Base-by-base conservation (phyloP, 768 basidiomycete genomes). In the Leccinum subgranulosum region DNA sequence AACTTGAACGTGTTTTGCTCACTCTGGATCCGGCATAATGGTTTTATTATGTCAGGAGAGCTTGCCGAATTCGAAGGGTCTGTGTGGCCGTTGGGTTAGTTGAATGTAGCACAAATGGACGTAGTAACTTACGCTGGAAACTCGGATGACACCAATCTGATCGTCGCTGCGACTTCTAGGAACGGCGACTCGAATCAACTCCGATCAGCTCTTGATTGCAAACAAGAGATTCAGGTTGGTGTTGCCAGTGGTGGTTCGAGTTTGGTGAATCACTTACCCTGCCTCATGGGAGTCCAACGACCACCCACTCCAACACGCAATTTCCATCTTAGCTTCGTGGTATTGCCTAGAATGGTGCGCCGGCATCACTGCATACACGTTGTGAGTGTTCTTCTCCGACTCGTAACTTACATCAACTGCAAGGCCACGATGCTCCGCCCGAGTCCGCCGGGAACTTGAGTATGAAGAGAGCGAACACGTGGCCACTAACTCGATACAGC, bases 241-340 rank as follows among this genome's bases (percentile, higher is more conserved):
- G 56, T 49, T 34, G 47, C n/a, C 36, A 15, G 46, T n/a, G 31
- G 45, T 54, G 31, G 45, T 54, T 55, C 45, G 48, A 25, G 51
- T 53, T 47, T 55, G 23, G 48, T 46, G 55, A 62, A 49, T 48
- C 41, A 47, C 34, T 52, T 41, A 28, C 49, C 36, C 48, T 43
- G 64, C 66, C 66, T 64, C 66, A 31, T 60, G 67, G 39, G 9
- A 39, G 39, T 39, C 39, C 17, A 9, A 39, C 39, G 39, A 52
- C 43, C 50, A 53, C 45, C 45, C 27, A 55, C 54, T 49, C 14
- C 28, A 28, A 46, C 55, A 41, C 50, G 53, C 54, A 45, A 49
- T 63, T 68, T 53, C 53, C 46, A 62, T 68, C 57, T 55, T 55
- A 53, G 55, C 49, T 53, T 47, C 3, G n/a, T 7, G 29, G 46